phyloP scores from a whole-genome alignment of 208 protist species.

The Leishmania lainsoni region DNA sequence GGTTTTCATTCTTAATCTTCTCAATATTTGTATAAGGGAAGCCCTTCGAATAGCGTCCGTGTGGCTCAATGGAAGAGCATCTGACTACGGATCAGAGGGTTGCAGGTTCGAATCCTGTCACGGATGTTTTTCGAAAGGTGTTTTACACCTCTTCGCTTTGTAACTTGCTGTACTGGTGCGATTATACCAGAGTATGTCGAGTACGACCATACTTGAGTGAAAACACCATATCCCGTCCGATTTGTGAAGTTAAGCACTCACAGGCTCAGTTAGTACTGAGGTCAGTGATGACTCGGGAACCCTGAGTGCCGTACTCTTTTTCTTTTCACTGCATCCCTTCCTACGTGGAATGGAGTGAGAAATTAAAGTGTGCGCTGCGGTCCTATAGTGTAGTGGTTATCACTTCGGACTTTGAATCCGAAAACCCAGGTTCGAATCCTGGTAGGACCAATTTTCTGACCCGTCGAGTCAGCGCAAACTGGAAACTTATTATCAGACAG shows the following conservation, averaged over 20 bases:
- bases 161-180: fast-evolving
- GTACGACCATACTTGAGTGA: too few species aligned
- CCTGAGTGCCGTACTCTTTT: too few species aligned
- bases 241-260: too few species aligned
- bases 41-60: slow-evolving; percentile 37
- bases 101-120: slow-evolving; percentile 92
- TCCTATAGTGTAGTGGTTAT: slow-evolving; percentile 89
- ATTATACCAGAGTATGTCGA: too few species aligned
- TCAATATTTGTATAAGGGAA: too few species aligned
- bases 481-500: too few species aligned
- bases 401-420: slow-evolving; percentile 86
- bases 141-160: too few species aligned
- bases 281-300: too few species aligned
- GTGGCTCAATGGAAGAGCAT: slow-evolving; percentile 91
- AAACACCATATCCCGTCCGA: too few species aligned
- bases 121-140: slow-evolving; percentile 36
- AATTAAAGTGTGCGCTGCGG: slow-evolving; percentile 10
- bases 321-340: background rate
- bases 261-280: too few species aligned
- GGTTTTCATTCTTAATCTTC: too few species aligned
- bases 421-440: slow-evolving; percentile 85
- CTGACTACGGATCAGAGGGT: slow-evolving; percentile 91
- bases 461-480: too few species aligned
- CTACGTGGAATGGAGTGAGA: background rate
- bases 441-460: slow-evolving; percentile 62